Percentiles rank a stretch among this genome's conserved stretches.
Evolutionary conservation across 805 yeast species (phyloP).

Genomic region (Candida krabiensis): DNA sequence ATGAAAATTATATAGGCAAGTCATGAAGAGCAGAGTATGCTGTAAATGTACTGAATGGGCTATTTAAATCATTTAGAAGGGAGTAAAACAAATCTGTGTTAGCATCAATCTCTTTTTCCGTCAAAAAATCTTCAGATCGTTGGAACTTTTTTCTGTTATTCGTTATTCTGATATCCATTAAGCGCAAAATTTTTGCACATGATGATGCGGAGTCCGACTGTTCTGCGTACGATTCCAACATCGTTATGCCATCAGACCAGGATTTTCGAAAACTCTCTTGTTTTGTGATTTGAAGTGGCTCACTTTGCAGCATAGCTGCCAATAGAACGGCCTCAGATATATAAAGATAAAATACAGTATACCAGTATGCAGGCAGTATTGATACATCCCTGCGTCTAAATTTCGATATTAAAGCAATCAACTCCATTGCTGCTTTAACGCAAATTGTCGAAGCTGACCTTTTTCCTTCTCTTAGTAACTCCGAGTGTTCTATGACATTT

Average conservation of each 20-base stretch:
- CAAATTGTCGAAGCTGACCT: slow-evolving; percentile 1
- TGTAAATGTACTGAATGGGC: neutral
- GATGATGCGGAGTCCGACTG: neutral
- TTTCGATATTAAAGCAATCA: neutral
- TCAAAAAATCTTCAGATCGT: neutral
- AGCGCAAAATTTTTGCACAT: slow-evolving; percentile 1
- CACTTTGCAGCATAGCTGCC: slow-evolving; percentile 2
- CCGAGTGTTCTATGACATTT: neutral
- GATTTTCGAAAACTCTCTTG: neutral
- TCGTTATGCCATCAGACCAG: slow-evolving; percentile 1
- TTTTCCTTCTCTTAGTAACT: neutral
- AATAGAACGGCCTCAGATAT: slow-evolving; percentile 1
- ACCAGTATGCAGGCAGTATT: slow-evolving; percentile 5
- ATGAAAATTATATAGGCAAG: neutral
- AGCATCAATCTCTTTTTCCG: neutral
- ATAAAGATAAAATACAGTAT: slow-evolving; percentile 2
- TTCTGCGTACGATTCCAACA: slow-evolving; percentile 1
- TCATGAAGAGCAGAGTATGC: neutral
- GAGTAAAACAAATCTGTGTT: slow-evolving; percentile 1
- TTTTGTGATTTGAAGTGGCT: slow-evolving; percentile 1
- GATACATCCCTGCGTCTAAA: neutral
- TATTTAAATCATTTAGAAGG: slow-evolving; percentile 1
- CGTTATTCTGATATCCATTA: slow-evolving; percentile 1
- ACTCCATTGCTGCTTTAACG: slow-evolving; percentile 2
- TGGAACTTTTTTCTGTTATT: neutral